Conservation (phyloP, 2,329 filamentous ascomycete species). For the Aureobasidium sp. region DNA sequence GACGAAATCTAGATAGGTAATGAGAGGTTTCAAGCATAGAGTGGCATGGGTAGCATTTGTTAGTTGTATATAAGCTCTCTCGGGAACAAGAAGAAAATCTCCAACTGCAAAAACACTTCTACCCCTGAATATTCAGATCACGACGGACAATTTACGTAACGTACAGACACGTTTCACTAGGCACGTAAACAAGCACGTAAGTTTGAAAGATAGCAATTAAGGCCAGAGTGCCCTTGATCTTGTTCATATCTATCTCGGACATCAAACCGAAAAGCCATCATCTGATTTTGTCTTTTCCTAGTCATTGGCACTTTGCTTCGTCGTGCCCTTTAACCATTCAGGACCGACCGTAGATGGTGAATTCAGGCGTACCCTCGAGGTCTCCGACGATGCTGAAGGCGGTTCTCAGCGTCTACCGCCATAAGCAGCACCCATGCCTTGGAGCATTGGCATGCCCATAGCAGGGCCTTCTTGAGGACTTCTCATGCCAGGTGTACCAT, state of each 20-base stretch:
- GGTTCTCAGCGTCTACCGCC: not conserved
- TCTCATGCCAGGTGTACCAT: slow-evolving; percentile 1
- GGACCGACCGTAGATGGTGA: not conserved
- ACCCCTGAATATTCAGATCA: no score
- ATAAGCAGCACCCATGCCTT: slow-evolving; percentile 6
- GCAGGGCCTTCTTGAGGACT: slow-evolving; percentile 8
- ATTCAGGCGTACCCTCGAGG: not conserved
- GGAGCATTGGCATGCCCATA: slow-evolving; percentile 11
- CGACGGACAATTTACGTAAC: not conserved
- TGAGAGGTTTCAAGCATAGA: not conserved
- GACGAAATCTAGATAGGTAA: slow-evolving; percentile 16
- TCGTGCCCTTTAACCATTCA: not conserved
- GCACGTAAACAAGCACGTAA: not conserved
- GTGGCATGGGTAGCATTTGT: no score
- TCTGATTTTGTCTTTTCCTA: not conserved
- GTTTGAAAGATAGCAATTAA: not conserved
- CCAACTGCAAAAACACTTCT: no score
- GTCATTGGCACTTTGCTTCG: not conserved
- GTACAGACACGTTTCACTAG: not conserved
- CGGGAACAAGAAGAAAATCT: not conserved
- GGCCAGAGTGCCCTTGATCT: not conserved
- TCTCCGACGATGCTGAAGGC: not conserved
- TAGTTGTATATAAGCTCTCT: not conserved
- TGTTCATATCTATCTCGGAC: not conserved
- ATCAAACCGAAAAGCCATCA: not conserved